Evolutionary conservation across 805 yeast species (phyloP).

Genomic region (Middelhovenomyces tepae): DNA sequence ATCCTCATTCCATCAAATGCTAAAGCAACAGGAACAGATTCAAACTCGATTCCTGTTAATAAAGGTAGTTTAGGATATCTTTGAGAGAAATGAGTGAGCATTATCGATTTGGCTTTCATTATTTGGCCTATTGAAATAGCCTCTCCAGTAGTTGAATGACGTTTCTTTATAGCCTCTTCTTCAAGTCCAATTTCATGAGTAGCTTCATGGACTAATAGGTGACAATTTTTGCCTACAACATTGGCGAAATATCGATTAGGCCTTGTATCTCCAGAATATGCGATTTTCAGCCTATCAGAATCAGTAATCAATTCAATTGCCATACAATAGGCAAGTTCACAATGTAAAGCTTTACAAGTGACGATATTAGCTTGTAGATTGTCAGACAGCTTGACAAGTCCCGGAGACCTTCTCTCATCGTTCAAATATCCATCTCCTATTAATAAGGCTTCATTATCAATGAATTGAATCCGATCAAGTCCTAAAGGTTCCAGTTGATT

Average conservation of each 20-base stretch:
- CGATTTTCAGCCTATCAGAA: slow-evolving; percentile 36
- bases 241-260: slow-evolving; percentile 59
- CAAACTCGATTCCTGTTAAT: slow-evolving; percentile 10
- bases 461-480: slow-evolving; percentile 40
- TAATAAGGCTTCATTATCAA: slow-evolving; percentile 55
- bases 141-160: slow-evolving; percentile 83
- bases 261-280: slow-evolving; percentile 93
- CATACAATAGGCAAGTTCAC: slow-evolving; percentile 71
- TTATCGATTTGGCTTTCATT: slow-evolving; percentile 64
- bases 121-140: slow-evolving; percentile 61
- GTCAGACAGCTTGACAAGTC: background rate
- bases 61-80: slow-evolving; percentile 60
- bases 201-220: slow-evolving; percentile 85
- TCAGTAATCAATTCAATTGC: slow-evolving; percentile 38
- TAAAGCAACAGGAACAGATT: slow-evolving; percentile 27
- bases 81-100: slow-evolving; percentile 89
- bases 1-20: slow-evolving; percentile 64
- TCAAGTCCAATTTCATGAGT: slow-evolving; percentile 73
- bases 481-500: slow-evolving; percentile 35
- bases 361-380: slow-evolving; percentile 23
- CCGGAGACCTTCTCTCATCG: slow-evolving; percentile 4
- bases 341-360: slow-evolving; percentile 77
- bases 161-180: slow-evolving; percentile 71
- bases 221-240: slow-evolving; percentile 55
- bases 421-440: slow-evolving; percentile 25